Evolutionary conservation across 495 filamentous ascomycete genomes (phyloP), one percentile per base, ranked within the genome.

Genomic region (Penicillium macrosclerotiorum): DNA sequence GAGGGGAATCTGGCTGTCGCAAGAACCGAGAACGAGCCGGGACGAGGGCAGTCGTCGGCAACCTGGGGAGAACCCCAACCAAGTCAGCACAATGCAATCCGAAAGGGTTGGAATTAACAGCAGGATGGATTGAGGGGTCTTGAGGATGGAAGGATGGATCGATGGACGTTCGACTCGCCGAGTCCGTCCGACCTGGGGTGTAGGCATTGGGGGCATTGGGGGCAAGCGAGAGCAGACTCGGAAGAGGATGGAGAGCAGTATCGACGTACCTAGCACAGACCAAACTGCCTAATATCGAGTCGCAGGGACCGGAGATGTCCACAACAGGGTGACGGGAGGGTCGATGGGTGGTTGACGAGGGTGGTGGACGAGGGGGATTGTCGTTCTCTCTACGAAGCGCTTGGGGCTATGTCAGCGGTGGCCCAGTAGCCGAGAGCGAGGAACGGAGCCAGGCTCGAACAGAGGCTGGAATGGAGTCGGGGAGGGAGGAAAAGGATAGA

Each of bases 341-440:
- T 45, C 48, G 62, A 65, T 65, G 66, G 48, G 46, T 50, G 46
- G 30, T 45, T 49, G 51, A 11, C 35, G 53, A 54, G 37, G 55
- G 30, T 41, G n/a, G 50, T 50, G 55, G 59, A 45, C 47, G 63
- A 59, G 61, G 52, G n/a, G 51, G 62, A 57, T 57, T 54, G 57
- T 57, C 50, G 52, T 58, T 59, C 42, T 55, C 51, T 66, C 62
- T 65, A 65, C 60, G 56, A 69, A 67, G 67, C 67, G 67, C 62
- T 69, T n/a, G 63, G 58, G 61, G 61, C 61, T 59, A 65, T 63
- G 69, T 71, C 65, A 73, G 69, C 65, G 64, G 57, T 69, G 65
- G 52, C 50, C 63, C 55, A 45, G 56, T 41, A 54, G 55, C 41
- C 50, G 46, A 65, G 50, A 50, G n/a, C 23, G 50, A 49, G 24